Base-by-base conservation (phyloP, 2,329 filamentous ascomycete genomes). In the Colletotrichum sublineola region DNA sequence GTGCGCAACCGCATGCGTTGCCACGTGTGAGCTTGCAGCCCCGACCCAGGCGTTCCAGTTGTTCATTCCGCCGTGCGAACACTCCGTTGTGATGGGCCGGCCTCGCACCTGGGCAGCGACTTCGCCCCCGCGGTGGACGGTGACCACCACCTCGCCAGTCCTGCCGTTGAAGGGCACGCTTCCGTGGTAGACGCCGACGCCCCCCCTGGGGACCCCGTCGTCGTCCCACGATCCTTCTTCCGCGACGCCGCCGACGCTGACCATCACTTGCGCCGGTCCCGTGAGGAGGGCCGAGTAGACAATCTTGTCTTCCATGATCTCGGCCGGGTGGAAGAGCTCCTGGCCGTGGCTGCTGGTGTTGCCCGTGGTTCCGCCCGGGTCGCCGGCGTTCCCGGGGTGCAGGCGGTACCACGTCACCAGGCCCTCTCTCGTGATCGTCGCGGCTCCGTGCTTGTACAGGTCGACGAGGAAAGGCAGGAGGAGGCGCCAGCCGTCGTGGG, bases 401-500 rank as follows among this genome's bases (percentile, higher is more conserved):
- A 73, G 57, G 9, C 79, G 77, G 63, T 79, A 81, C 80, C 80
- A 81, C 2, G 68, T 70, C 11, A 77, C 75, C 5, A 80, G 7
- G 0, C 76, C 74, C 44, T 81, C 78, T 1, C 75, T 38, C 2
- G 67, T 75, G 46, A 82, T 71, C 6, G 71, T 73, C 0, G 78
- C 76, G n/a, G 58, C 62, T 1, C 75, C 77, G 15, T 68, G 77
- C 74, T 83, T 83, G 69, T 81, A 84, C 20, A 77, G 55, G 38
- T 79, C 77, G 52, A 83, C 80, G 38, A 78, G 67, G 63, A 78
- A 83, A 8, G 82, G 82, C 36, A 89, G 80, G 15, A 86, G 76
- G 29, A 79, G 77, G n/a, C 85, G 83, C 84, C 86, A 89, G 40
- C 80, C 84, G 40, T 86, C 84, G 77, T 90, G 88, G 2, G 84